Conservation (phyloP, 306 rosid genomes). For the Prosopis cineraria region DNA sequence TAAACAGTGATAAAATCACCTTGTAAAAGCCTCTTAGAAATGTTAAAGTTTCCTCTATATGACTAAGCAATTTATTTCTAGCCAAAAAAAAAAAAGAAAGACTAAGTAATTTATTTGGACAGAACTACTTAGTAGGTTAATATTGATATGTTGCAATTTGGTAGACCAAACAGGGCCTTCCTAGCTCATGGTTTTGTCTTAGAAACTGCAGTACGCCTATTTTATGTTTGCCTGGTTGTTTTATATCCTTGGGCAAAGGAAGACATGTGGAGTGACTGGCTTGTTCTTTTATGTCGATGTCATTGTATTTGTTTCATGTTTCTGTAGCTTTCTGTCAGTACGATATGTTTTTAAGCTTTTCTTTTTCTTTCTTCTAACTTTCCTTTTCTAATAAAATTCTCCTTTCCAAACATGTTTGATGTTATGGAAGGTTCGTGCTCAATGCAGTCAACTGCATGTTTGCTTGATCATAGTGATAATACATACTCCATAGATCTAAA, state of each 20-base stretch:
- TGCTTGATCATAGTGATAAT: conserved; percentile 24
- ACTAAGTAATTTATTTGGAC: not conserved
- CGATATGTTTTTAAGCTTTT: not conserved
- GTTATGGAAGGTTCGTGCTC: not conserved
- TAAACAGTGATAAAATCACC: not conserved
- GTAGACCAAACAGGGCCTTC: not conserved
- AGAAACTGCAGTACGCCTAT: not conserved
- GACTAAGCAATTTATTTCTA: too few species aligned
- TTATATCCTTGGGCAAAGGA: not conserved
- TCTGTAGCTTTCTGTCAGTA: not conserved
- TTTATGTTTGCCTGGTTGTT: not conserved
- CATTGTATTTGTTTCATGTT: not conserved
- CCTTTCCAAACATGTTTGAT: not conserved
- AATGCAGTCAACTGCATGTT: conserved; percentile 12
- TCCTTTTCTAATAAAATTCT: not conserved
- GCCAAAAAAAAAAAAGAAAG: too few species aligned
- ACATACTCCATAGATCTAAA: conserved; percentile 13
- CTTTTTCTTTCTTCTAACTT: not conserved
- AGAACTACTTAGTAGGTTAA: not conserved
- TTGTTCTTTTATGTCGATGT: not conserved
- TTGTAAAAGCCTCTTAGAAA: not conserved
- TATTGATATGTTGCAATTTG: not conserved
- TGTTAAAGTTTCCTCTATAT: not conserved
- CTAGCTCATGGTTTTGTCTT: not conserved
- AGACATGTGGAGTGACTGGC: not conserved